Base-by-base conservation (phyloP, 192 early-diverging fungal genomes). In the Globomyces pollinis-pini region DNA sequence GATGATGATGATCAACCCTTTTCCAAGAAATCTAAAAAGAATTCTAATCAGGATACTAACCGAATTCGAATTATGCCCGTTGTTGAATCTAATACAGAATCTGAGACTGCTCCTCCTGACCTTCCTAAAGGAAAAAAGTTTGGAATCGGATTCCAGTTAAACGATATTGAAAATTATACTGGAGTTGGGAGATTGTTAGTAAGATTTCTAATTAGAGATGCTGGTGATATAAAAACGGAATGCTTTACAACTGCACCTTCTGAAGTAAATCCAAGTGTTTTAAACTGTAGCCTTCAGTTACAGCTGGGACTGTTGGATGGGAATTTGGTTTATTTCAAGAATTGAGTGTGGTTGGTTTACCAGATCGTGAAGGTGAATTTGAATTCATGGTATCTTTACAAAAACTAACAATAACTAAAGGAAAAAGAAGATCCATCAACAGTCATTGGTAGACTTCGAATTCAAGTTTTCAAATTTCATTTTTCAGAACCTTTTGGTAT, bases 391-490 rank as follows among this genome's bases (percentile, higher is more conserved):
- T 39, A 24, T 29, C 7, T 29, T 12, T 23, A 1, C 2, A 16
- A 7, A 39, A n/a, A 33, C 16, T 41, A 15, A 0, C 2, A 57
- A 13, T 12, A 8, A 15, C 28, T 54, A 20, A 54, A 3, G 3
- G 13, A 20, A 12, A 16, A 34, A 13, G 29, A 26, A 28, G 13
- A 5, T 13, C 13, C 35, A 36, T 3, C 30, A 8, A 34, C 11
- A 51, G 32, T 33, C 0, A 3, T 57, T 2, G 55, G 29, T 24
- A 18, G 11, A 28, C 36, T 7, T 29, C 15, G 9, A 23, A 6
- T 57, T 7, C 36, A 57, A 16, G 21, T 57, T 2, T 57, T 41
- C 21, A 57, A 57, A 39, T 43, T 33, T 39, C 55, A 57, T 39
- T 24, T 31, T 7, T 11, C 9, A 31, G 55, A 57, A 20, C 38